Evolutionary conservation across 768 basidiomycete genomes (phyloP).

Genomic region (Podaxis carcinomalis): DNA sequence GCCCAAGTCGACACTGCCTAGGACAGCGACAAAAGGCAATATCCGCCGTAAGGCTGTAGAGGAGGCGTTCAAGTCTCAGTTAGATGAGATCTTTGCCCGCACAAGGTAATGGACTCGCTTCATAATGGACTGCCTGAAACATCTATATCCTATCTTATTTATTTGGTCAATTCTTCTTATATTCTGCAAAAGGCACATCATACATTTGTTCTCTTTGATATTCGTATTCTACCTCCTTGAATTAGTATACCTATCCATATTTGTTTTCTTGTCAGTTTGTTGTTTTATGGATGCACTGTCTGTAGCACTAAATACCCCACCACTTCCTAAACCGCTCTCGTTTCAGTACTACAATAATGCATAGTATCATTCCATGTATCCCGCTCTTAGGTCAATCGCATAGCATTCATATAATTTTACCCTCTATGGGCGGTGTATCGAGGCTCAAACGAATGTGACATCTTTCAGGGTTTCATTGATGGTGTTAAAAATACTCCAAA

Average conservation of each 20-base stretch:
- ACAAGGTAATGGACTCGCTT: slow-evolving; percentile 5
- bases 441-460: neutral
- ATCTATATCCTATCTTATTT: slow-evolving; percentile 12
- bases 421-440: neutral
- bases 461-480: neutral
- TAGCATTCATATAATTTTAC: neutral
- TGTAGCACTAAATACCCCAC: slow-evolving; percentile 11
- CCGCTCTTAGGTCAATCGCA: neutral
- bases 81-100: slow-evolving; percentile 53
- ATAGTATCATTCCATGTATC: neutral
- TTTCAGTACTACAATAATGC: slow-evolving; percentile 2
- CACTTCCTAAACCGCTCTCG: neutral
- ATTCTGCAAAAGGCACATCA: slow-evolving; percentile 5
- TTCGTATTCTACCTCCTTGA: slow-evolving; percentile 9
- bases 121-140: neutral
- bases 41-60: slow-evolving; percentile 76
- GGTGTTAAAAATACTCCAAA: slow-evolving; percentile 6
- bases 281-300: neutral
- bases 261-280: neutral
- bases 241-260: slow-evolving; percentile 10
- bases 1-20: slow-evolving; percentile 58
- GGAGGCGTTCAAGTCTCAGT: slow-evolving; percentile 49
- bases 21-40: slow-evolving; percentile 80
- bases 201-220: neutral
- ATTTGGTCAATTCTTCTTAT: slow-evolving; percentile 5